These are phyloP conservation scores for Rutstroemia sydowiana DNA, from an alignment of 2,329 filamentous ascomycete species.

Conservation along the genomic window DNA sequence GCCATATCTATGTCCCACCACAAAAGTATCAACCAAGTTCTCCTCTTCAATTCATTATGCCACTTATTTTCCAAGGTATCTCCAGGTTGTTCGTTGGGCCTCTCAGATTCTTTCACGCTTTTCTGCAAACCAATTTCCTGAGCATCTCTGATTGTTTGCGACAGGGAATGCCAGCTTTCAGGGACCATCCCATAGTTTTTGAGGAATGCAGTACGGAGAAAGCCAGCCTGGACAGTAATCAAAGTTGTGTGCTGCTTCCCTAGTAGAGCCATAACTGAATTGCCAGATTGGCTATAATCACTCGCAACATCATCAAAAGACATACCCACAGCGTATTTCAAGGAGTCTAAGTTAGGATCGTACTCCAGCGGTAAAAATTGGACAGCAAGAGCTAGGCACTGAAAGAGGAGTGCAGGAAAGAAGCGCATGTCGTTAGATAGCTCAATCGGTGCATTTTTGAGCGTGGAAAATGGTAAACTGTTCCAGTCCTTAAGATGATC, in stretches of 20 bases:
- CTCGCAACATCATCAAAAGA: conserved; percentile 51
- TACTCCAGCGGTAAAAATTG: conserved; percentile 42
- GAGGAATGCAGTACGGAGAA: conserved; percentile 46
- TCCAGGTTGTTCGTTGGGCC: conserved; percentile 37
- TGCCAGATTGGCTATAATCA: conserved; percentile 54
- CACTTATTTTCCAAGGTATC: conserved; percentile 48
- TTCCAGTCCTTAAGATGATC: no score
- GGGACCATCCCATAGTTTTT: conserved; percentile 52
- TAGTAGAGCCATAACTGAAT: conserved; percentile 44
- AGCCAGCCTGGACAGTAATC: conserved; percentile 49
- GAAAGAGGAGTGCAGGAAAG: conserved; percentile 54
- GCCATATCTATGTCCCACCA: conserved; percentile 34
- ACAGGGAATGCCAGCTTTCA: conserved; percentile 41
- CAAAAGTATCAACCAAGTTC: conserved; percentile 48
- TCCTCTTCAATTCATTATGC: conserved; percentile 47
- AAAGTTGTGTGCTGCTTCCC: conserved; percentile 51
- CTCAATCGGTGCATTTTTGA: no score
- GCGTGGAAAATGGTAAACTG: no score
- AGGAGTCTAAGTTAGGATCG: conserved; percentile 42
- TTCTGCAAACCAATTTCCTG: conserved; percentile 54
- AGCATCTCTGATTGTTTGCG: conserved; percentile 50
- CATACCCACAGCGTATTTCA: conserved; percentile 53
- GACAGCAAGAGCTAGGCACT: conserved; percentile 49
- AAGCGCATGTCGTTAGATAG: no score
- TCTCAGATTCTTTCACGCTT: conserved; percentile 38